A percentile compares a stretch with the other conserved stretches of the same genome.
These are phyloP conservation scores for Pseudogymnoascus sp. DNA, from an alignment of 2,329 filamentous ascomycete species.

Conservation along the genomic window DNA sequence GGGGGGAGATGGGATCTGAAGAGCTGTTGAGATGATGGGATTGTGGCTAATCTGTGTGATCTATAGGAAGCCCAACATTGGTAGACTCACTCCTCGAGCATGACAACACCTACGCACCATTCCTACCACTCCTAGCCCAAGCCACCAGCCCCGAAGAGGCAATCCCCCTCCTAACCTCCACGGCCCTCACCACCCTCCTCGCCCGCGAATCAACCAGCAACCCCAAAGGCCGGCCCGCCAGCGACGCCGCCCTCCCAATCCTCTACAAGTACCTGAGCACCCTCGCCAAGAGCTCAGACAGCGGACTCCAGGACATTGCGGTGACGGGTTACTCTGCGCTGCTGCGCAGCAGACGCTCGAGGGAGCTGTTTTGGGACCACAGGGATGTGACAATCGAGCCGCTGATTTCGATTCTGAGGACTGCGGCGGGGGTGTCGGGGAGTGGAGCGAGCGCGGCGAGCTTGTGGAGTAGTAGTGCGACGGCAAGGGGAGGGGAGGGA, in stretches of 20 bases:
- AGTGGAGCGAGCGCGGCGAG: slow-evolving; percentile 54
- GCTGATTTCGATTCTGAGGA: slow-evolving; percentile 71
- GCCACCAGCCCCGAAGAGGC: slow-evolving; percentile 67
- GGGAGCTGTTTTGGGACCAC: slow-evolving; percentile 85
- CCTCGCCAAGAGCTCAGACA: slow-evolving; percentile 76
- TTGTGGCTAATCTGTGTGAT: neutral
- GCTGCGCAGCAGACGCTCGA: slow-evolving; percentile 63
- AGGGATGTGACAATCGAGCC: slow-evolving; percentile 76
- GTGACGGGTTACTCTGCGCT: slow-evolving; percentile 85
- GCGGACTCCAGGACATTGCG: slow-evolving; percentile 88
- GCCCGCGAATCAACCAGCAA: slow-evolving; percentile 53
- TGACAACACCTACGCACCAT: slow-evolving; percentile 68
- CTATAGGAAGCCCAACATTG: slow-evolving; percentile 67
- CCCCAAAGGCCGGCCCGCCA: slow-evolving; percentile 54
- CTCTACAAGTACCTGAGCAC: slow-evolving; percentile 80
- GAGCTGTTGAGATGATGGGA: neutral
- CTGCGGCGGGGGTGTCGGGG: slow-evolving; percentile 63
- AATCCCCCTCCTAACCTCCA: slow-evolving; percentile 82
- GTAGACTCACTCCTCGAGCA: slow-evolving; percentile 68
- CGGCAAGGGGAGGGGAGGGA: slow-evolving; percentile 50
- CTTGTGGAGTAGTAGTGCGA: slow-evolving; percentile 50
- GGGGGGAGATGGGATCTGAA: no score
- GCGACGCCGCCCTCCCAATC: slow-evolving; percentile 68
- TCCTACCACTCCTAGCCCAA: slow-evolving; percentile 75
- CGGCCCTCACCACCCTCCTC: slow-evolving; percentile 74